Conservation (phyloP, 2,329 filamentous ascomycete genomes). For the Chaetomiaceae sp. region DNA sequence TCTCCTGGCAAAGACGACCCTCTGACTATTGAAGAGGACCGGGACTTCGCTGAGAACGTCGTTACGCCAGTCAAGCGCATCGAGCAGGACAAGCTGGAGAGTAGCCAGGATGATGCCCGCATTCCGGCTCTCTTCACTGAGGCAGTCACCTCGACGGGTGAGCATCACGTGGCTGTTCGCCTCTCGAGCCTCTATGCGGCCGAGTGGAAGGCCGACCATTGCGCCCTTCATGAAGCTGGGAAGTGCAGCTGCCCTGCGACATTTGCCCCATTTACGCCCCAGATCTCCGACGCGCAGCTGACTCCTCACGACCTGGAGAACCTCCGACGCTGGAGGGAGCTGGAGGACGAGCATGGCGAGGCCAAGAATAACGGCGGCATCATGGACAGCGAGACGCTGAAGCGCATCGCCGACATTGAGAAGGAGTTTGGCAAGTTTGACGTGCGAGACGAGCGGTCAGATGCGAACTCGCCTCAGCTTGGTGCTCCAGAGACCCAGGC, state of each 20-base stretch:
- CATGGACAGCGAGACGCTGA: neutral
- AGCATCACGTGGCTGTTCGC: conserved; percentile 29
- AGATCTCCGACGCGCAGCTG: conserved; percentile 13
- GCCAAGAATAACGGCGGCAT: neutral
- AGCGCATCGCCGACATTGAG: conserved; percentile 17
- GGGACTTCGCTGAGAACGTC: no score
- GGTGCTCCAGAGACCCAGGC: neutral
- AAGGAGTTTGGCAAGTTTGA: conserved; percentile 12
- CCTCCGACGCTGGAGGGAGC: conserved; percentile 8
- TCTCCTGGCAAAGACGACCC: neutral
- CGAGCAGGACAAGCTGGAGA: neutral
- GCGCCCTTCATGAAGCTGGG: conserved; percentile 32
- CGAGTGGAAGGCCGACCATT: conserved; percentile 40
- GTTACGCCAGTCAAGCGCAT: neutral
- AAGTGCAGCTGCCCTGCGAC: conserved; percentile 33
- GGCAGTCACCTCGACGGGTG: conserved; percentile 10
- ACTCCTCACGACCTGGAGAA: conserved; percentile 2
- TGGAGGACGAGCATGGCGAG: neutral
- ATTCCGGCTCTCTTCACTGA: conserved; percentile 16
- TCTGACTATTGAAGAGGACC: no score
- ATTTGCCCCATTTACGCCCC: conserved; percentile 31
- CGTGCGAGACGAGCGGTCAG: neutral
- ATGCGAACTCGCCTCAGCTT: neutral
- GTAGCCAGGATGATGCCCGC: neutral
- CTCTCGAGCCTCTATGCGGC: conserved; percentile 35